Evolutionary conservation across 768 basidiomycete species (phyloP), one percentile per base, ranked within the genome.

Genomic region (Serendipita vermifera): DNA sequence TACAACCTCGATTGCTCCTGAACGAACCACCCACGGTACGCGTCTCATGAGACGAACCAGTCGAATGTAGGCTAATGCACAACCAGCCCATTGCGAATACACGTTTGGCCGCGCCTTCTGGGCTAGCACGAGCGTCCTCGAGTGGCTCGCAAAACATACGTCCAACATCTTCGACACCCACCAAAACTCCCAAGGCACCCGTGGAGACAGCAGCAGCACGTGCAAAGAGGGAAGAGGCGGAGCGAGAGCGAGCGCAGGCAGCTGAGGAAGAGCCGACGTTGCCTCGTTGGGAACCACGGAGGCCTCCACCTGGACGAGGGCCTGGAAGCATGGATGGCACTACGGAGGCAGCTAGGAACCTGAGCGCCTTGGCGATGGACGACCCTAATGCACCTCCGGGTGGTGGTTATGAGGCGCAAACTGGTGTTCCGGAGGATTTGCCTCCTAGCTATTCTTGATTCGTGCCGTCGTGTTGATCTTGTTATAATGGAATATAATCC

Each of bases 161-260:
- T n/a, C n/a, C n/a, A n/a, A n/a, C n/a, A n/a, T 51, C 46, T 9
- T 51, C 46, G 9, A 22, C 20, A n/a, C 22, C 9, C 20, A 20
- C 22, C 46, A 6, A 6, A 20, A 20, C 39, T 20, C 15, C 39
- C 41, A 43, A 13, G 20, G 46, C 46, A 4, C 46, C 15, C 9
- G 20, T 26, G 4, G 46, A 51, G 22, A 51, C 46, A 26, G 22
- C 46, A 15, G 46, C 46, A 22, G 46, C 46, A 9, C 20, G 29
- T 15, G 46, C 46, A 29, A 51, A 51, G 22, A 51, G 46, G n/a
- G 46, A 51, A 51, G 46, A 51, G 22, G 46, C 46, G 6, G 46
- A 51, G 27, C 20, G 20, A 29, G 46, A 51, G 46, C 17, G 46
- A 7, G 29, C 9, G 27, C 24, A 26, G 46, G 46, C 46, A 26